phyloP scores from a whole-genome alignment of 208 protist genomes.

The Trypanosoma platydactyli region DNA sequence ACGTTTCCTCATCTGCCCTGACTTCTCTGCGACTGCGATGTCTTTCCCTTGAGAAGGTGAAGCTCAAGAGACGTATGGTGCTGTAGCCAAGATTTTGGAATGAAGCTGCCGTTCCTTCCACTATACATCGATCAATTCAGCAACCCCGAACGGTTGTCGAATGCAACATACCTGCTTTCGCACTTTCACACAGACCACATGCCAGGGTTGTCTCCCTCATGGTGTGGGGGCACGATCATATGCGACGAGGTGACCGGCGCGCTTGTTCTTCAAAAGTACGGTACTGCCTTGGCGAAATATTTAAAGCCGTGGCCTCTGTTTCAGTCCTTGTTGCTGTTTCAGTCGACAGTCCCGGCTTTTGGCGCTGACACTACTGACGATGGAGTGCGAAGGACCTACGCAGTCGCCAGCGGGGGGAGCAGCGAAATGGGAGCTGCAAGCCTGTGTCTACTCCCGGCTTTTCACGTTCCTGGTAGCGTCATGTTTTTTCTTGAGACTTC shows the following conservation, averaged over 20 bases:
- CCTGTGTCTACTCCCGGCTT: conserved; percentile 45
- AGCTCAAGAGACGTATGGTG: background rate
- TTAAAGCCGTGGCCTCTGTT: conserved; percentile 16
- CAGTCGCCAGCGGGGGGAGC: background rate
- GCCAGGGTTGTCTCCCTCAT: conserved; percentile 60
- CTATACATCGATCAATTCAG: conserved; percentile 61
- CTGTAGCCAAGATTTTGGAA: conserved; percentile 11
- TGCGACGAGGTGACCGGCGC: conserved; percentile 51
- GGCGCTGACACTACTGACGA: background rate
- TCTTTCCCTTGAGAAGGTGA: background rate
- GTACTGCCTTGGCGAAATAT: conserved; percentile 4
- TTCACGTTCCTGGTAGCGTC: conserved; percentile 78
- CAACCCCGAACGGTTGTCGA: conserved; percentile 4
- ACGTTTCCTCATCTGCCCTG: too few species aligned
- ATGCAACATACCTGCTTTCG: conserved; percentile 56
- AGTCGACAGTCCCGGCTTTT: background rate
- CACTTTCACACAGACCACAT: conserved; percentile 92
- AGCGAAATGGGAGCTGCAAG: background rate
- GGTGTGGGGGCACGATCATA: conserved; percentile 58
- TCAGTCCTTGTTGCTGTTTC: background rate
- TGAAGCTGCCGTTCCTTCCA: conserved; percentile 55
- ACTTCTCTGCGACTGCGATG: background rate
- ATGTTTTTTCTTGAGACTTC: conserved; percentile 75
- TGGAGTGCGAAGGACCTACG: background rate
- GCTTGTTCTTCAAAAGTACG: conserved; percentile 54